Evolutionary conservation across 768 basidiomycete genomes (phyloP).

Genomic region (Tulasnella sp.): DNA sequence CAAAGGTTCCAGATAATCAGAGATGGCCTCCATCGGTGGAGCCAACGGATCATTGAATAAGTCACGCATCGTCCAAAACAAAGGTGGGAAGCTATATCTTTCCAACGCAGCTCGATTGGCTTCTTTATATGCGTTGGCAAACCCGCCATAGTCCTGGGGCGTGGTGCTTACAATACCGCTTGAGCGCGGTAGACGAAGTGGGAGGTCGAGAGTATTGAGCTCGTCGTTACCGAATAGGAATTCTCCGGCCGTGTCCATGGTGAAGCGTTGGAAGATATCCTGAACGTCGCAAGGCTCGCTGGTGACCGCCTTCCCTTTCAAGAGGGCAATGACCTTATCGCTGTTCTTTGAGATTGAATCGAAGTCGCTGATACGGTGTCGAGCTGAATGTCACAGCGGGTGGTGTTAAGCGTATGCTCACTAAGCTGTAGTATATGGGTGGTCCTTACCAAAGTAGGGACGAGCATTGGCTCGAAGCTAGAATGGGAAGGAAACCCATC

Average conservation of each 20-base stretch:
- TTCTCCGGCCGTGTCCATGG: constrained; percentile 16
- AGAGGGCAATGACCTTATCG: constrained; percentile 12
- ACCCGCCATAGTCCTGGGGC: constrained; percentile 2
- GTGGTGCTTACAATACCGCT: background rate
- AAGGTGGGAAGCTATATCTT: background rate
- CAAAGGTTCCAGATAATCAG: constrained; percentile 7
- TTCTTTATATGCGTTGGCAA: constrained; percentile 15
- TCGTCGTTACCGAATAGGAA: constrained; percentile 13
- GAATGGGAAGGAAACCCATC: background rate
- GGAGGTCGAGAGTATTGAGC: background rate
- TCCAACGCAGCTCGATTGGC: background rate
- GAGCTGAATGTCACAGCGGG: too few relatives aligned
- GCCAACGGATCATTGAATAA: constrained; percentile 6
- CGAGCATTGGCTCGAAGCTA: constrained; percentile 24
- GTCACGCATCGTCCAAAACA: constrained; percentile 8
- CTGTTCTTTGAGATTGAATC: constrained; percentile 20
- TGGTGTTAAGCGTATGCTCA: constrained; percentile 11
- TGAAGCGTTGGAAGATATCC: constrained; percentile 18
- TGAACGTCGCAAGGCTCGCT: constrained; percentile 20
- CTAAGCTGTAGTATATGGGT: too few relatives aligned
- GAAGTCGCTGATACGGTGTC: constrained; percentile 17
- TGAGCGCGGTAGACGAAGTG: background rate
- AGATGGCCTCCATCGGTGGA: background rate
- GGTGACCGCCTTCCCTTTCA: constrained; percentile 21
- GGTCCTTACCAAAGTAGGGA: constrained; percentile 24